phyloP scores from a whole-genome alignment of 768 basidiomycete genomes.

The Pholiota molesta region DNA sequence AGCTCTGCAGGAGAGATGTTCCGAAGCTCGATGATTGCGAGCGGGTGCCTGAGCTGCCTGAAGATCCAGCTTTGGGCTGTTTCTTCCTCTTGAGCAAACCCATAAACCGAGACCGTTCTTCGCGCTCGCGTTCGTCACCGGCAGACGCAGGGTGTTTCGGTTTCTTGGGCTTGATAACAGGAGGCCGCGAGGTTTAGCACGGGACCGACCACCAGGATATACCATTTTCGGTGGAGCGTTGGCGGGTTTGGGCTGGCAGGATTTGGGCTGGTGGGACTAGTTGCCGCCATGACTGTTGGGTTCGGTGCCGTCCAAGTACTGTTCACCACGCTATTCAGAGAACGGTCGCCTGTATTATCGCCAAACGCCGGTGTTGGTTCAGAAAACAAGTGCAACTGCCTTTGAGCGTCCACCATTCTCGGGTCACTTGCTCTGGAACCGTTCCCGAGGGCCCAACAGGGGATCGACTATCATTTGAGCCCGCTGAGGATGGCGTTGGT shows the following conservation, averaged over 20 bases:
- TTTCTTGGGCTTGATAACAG: conserved; percentile 12
- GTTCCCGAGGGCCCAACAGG: background rate
- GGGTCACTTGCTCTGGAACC: background rate
- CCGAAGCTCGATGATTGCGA: conserved; percentile 6
- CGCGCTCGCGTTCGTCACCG: conserved; percentile 4
- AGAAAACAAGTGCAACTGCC: background rate
- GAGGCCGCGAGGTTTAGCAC: conserved; percentile 19
- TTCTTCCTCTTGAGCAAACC: conserved; percentile 27
- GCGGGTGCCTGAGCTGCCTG: conserved; percentile 9
- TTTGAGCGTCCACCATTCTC: background rate
- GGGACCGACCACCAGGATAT: conserved; percentile 25
- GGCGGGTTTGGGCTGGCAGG: background rate
- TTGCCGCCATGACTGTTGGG: background rate
- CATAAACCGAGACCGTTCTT: conserved; percentile 25
- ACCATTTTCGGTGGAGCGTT: conserved; percentile 16
- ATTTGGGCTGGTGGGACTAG: background rate
- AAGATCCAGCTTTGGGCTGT: conserved; percentile 10
- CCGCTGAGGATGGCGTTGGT: background rate
- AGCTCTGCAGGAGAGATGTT: background rate
- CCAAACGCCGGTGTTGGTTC: conserved; percentile 13
- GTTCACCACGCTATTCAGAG: background rate
- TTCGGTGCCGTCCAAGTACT: background rate
- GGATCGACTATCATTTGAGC: background rate
- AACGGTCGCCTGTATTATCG: conserved; percentile 10
- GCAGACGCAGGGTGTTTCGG: conserved; percentile 2